Evolutionary conservation across 805 yeast species (phyloP), one percentile per base, ranked within the genome.

Genomic region (Yamadazyma scolyti): DNA sequence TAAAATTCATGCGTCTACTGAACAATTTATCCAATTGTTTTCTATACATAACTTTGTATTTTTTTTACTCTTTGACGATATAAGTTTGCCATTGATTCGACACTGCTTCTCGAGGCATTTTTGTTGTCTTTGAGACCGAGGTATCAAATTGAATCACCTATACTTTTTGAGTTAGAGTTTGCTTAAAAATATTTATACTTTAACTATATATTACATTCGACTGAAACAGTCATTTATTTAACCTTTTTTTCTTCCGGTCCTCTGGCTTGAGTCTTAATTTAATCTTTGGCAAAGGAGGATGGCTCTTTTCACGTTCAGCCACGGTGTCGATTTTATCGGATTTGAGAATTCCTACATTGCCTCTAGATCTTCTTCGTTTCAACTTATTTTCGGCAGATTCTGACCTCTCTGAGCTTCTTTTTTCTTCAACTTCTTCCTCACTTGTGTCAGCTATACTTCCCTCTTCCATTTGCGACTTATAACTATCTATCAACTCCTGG

Each of bases 391-490:
- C 40, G 3, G 25, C 31, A 3, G 13, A 11, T 20, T 27, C 27
- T 9, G 7, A 8, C 12, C 5, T 23, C 30, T 6, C 34, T 6
- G 60, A 52, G 16, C 49, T 48, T 23, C 58, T 40, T 28, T 27
- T 52, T 50, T 34, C 33, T 16, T 41, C 43, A 12, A 20, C 28
- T 10, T 39, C 48, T 17, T 40, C 50, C 9, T 49, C 59, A 20
- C 47, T 58, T 33, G 64, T 71, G 26, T 61, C 68, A 11, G 48
- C 58, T 29, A 65, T 48, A 58, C 25, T 23, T 9, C 19, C 8
- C 5, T 33, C 31, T 14, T 31, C 30, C 4, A 20, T 13, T n/a
- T 20, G 18, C n/a, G 25, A 16, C 18, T 35, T 35, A 17, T 26
- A 38, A 10, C 37, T 35, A 17, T 31, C 32, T 11, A 41, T 23